A percentile compares a stretch with the other conserved stretches of the same genome.
Evolutionary conservation across 202 grass and related monocot genomes (phyloP).

Genomic region (Dendrocalamus latiflorus): DNA sequence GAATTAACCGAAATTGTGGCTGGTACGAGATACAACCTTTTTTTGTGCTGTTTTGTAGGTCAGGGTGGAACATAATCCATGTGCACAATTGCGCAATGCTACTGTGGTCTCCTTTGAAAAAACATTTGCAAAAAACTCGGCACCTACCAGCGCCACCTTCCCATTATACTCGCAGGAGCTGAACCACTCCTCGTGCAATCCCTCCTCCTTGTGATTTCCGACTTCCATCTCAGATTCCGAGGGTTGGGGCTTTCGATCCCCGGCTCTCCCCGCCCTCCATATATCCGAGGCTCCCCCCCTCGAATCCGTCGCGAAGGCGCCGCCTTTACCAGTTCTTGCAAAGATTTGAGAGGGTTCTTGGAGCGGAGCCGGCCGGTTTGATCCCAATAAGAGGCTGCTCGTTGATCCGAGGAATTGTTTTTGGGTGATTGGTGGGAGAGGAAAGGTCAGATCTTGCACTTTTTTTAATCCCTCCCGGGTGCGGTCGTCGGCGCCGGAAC

Average conservation of each 20-base stretch:
- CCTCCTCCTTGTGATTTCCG: conserved; percentile 26
- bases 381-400: not conserved
- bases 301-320: conserved; percentile 1
- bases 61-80: too few relatives aligned
- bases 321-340: not conserved
- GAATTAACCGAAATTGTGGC: too few relatives aligned
- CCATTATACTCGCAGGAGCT: conserved; percentile 10
- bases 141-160: conserved; percentile 38
- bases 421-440: conserved; percentile 17
- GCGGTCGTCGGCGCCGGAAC: not conserved
- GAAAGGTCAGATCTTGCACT: conserved; percentile 30
- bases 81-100: too few relatives aligned
- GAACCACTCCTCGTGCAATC: not conserved
- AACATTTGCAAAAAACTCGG: not conserved
- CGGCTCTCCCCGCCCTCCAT: not conserved
- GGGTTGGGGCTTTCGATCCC: conserved; percentile 11
- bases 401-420: not conserved
- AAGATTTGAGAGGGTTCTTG: not conserved
- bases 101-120: not conserved
- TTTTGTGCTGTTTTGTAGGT: too few relatives aligned
- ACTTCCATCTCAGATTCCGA: conserved; percentile 29
- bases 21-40: too few relatives aligned
- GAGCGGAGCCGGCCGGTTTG: not conserved
- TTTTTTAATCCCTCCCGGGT: too few relatives aligned
- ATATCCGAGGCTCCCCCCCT: not conserved